Percentiles rank a stretch among this genome's conserved stretches.
Conservation (phyloP, 768 basidiomycete species). For the Mrakia gelida region DNA sequence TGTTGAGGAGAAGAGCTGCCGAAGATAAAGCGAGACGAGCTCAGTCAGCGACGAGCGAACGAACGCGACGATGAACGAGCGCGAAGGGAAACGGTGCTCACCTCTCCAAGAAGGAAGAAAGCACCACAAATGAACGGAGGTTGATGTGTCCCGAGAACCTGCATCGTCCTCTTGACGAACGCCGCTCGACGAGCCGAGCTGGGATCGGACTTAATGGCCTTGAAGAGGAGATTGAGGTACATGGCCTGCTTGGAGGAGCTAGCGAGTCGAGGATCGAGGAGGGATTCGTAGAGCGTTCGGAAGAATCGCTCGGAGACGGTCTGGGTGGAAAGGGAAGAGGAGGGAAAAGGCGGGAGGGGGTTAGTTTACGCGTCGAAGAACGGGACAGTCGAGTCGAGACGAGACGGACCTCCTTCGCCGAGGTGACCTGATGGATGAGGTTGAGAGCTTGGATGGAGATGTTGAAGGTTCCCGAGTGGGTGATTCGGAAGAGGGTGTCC, state of each 20-base stretch:
- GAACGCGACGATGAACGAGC: not conserved
- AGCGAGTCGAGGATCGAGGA: constrained; percentile 74
- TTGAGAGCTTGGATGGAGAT: constrained; percentile 88
- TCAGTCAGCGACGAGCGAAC: constrained; percentile 49
- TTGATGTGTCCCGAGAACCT: constrained; percentile 69
- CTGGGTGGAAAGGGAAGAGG: constrained; percentile 29
- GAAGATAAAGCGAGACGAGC: constrained; percentile 20
- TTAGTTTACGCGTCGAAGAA: not conserved
- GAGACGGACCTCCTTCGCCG: constrained; percentile 46
- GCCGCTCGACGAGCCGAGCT: constrained; percentile 58
- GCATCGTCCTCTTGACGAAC: constrained; percentile 75
- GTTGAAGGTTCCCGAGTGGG: constrained; percentile 94
- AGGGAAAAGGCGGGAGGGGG: not conserved
- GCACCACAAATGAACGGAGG: constrained; percentile 87
- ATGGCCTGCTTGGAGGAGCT: constrained; percentile 89
- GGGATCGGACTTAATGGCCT: constrained; percentile 68
- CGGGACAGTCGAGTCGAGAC: constrained; percentile 40
- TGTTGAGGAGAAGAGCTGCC: constrained; percentile 53
- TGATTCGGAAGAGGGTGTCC: constrained; percentile 88
- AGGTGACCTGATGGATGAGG: constrained; percentile 76
- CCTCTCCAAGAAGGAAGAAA: constrained; percentile 74
- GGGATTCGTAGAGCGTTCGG: constrained; percentile 81
- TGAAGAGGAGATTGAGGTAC: constrained; percentile 92
- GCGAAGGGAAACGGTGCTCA: constrained; percentile 44
- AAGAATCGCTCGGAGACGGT: constrained; percentile 50